Percentiles rank a stretch among this genome's conserved stretches.
Conservation (phyloP, 2,329 filamentous ascomycete genomes). For the Aotearoamyces nothofagi region DNA sequence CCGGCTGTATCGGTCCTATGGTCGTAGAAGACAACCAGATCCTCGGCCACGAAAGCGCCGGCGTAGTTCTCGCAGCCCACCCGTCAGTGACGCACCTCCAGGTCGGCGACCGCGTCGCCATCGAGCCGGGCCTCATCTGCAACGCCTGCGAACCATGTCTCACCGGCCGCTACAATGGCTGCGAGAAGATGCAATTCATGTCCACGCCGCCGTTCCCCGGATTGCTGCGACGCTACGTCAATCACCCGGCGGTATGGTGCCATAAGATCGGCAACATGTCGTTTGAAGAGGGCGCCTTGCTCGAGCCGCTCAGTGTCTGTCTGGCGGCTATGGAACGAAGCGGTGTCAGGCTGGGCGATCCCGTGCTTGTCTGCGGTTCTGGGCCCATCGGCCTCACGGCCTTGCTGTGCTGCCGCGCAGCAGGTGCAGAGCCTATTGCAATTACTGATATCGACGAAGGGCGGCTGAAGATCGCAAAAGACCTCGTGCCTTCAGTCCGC, state of each 20-base stretch:
- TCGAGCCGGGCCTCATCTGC: constrained; percentile 23
- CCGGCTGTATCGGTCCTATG: constrained; percentile 20
- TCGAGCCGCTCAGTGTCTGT: constrained; percentile 31
- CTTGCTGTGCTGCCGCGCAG: constrained; percentile 26
- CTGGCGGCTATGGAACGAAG: constrained; percentile 26
- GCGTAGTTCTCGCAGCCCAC: constrained; percentile 16
- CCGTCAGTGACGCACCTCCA: constrained; percentile 11
- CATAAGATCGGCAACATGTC: constrained; percentile 23
- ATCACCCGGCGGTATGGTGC: constrained; percentile 20
- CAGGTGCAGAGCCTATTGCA: constrained; percentile 26
- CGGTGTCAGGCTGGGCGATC: constrained; percentile 23
- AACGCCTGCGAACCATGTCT: constrained; percentile 21
- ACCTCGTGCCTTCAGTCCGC: constrained; percentile 14
- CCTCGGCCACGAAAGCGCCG: constrained; percentile 22
- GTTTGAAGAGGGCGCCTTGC: constrained; percentile 26
- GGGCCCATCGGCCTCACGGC: constrained; percentile 23
- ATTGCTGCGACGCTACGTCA: constrained; percentile 20
- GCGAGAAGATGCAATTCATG: constrained; percentile 21
- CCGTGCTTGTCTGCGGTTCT: constrained; percentile 21
- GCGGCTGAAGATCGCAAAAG: constrained; percentile 22
- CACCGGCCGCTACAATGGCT: constrained; percentile 23
- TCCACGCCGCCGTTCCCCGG: constrained; percentile 22
- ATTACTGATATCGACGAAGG: constrained; percentile 27
- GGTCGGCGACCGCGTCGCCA: constrained; percentile 20
- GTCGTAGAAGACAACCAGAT: constrained; percentile 15